phyloP scores from a whole-genome alignment of 108 stramenopile species.

The Mediolabrus comicus region DNA sequence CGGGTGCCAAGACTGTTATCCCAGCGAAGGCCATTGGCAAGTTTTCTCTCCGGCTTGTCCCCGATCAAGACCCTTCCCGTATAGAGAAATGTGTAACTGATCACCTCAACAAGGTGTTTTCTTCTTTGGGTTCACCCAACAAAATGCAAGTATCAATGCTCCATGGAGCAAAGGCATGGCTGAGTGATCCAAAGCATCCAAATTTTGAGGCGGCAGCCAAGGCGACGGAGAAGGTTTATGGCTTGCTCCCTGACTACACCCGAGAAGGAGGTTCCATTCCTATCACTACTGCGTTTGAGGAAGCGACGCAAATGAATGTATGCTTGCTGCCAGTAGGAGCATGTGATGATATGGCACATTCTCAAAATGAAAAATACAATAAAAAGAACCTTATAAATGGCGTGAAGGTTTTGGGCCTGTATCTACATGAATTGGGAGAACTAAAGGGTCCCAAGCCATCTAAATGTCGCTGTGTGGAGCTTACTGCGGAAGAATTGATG shows the following conservation, averaged over 20 bases:
- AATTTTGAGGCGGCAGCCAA: conserved; percentile 76
- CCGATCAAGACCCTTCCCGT: conserved; percentile 68
- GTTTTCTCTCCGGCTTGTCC: conserved; percentile 82
- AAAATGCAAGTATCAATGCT: conserved; percentile 55
- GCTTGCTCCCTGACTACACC: conserved; percentile 66
- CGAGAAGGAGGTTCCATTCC: conserved; percentile 87
- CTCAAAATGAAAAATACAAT: conserved; percentile 88
- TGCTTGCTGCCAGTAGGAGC: conserved; percentile 81
- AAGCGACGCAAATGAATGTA: conserved; percentile 85
- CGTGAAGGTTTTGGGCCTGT: conserved; percentile 72
- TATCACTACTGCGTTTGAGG: conserved; percentile 73
- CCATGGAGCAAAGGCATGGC: conserved; percentile 78
- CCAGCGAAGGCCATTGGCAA: conserved; percentile 77
- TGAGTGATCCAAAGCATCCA: conserved; percentile 76
- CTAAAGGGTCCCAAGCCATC: conserved; percentile 79
- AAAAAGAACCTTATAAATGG: conserved; percentile 70
- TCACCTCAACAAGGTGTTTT: conserved; percentile 65
- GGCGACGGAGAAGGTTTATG: conserved; percentile 73
- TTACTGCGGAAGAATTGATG: conserved; percentile 75
- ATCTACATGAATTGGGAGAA: conserved; percentile 72
- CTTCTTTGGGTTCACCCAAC: conserved; percentile 63
- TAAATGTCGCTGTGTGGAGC: conserved; percentile 63
- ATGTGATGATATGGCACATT: conserved; percentile 87
- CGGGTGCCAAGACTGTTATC: conserved; percentile 85
- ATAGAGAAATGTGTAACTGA: conserved; percentile 55